Percentiles rank a stretch among this genome's conserved stretches.
These are phyloP conservation scores for Stephania yunnanensis DNA, from an alignment of 164 flowering plant species.

Conservation along the genomic window DNA sequence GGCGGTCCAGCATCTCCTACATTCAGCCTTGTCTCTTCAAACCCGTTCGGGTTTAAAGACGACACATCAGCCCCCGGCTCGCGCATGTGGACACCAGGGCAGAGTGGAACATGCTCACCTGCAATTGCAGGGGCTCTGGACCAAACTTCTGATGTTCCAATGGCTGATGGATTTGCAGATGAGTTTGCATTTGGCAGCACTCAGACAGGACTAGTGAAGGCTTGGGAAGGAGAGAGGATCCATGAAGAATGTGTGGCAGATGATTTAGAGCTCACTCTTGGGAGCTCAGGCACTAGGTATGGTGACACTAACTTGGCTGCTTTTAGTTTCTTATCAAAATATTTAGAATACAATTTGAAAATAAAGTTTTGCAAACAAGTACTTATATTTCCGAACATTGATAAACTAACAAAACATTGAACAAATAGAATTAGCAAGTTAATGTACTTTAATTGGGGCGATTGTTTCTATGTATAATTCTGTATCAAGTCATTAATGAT, in stretches of 20 bases:
- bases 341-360: too few relatives aligned
- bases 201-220: conserved; percentile 58
- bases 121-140: conserved; percentile 56
- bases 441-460: too few relatives aligned
- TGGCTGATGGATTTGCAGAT: conserved; percentile 64
- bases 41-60: conserved; percentile 57
- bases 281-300: conserved; percentile 65
- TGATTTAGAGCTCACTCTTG: conserved; percentile 93
- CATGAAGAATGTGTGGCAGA: conserved; percentile 88
- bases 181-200: conserved; percentile 92
- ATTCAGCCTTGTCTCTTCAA: conserved; percentile 69
- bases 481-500: too few relatives aligned
- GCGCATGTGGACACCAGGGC: conserved; percentile 94
- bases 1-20: conserved; percentile 45
- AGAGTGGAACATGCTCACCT: conserved; percentile 96
- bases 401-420: too few relatives aligned
- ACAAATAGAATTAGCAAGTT: too few relatives aligned
- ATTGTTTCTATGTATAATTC: too few relatives aligned
- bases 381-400: neutral
- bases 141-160: conserved; percentile 68
- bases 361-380: too few relatives aligned
- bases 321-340: too few relatives aligned
- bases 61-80: conserved; percentile 50
- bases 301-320: neutral
- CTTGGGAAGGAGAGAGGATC: conserved; percentile 98